These are phyloP conservation scores for Apophysomyces elegans DNA, from an alignment of 371 early-diverging fungal genomes.

Conservation along the genomic window DNA sequence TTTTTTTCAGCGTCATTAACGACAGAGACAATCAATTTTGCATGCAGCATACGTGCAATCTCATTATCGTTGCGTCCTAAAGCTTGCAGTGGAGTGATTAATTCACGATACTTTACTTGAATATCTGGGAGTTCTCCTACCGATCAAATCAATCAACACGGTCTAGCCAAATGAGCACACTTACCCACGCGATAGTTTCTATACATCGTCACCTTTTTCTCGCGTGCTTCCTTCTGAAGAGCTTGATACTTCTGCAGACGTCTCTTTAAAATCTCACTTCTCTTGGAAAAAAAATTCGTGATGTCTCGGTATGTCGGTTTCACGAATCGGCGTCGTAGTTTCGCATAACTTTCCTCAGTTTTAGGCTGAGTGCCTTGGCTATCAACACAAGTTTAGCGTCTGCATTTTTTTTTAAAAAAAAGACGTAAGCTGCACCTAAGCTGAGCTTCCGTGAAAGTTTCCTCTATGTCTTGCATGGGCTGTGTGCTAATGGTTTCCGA, in stretches of 20 bases:
- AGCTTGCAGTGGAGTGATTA: constrained; percentile 68
- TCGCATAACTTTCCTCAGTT: not conserved
- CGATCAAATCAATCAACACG: not conserved
- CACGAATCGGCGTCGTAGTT: constrained; percentile 18
- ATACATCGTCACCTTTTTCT: constrained; percentile 58
- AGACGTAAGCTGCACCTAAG: not conserved
- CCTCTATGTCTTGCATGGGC: not conserved
- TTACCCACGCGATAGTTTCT: constrained; percentile 67
- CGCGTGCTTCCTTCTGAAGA: constrained; percentile 51
- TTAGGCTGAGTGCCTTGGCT: not conserved
- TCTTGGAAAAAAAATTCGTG: constrained; percentile 35
- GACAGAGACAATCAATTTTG: constrained; percentile 49
- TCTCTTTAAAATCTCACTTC: constrained; percentile 42
- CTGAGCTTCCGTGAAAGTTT: not conserved
- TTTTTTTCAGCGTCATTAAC: constrained; percentile 30
- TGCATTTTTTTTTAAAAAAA: no score
- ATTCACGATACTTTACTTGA: constrained; percentile 64
- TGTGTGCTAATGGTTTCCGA: not conserved
- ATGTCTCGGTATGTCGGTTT: constrained; percentile 15
- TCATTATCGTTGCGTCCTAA: constrained; percentile 68
- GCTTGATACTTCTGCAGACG: constrained; percentile 17
- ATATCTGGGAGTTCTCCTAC: constrained; percentile 81
- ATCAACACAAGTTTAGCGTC: not conserved
- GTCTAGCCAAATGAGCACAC: not conserved
- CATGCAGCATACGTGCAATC: constrained; percentile 62